Evolutionary conservation across 2,329 filamentous ascomycete species (phyloP), one percentile per base, ranked within the genome.

Genomic region (Botryosphaeria dothidea): DNA sequence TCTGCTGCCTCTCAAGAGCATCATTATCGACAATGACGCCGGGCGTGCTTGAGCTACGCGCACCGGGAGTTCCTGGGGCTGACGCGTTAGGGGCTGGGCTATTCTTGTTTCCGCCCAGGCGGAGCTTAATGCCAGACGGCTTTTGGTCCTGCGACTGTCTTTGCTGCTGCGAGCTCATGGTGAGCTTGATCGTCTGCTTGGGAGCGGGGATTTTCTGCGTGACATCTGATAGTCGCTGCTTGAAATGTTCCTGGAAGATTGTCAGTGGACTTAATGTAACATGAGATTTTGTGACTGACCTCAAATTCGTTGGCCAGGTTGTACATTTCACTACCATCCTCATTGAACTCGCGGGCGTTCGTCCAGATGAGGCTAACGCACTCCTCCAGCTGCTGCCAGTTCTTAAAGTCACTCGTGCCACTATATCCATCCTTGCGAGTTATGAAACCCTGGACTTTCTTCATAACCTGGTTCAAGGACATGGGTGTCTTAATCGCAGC

Each of bases 261-360:
- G n/a, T n/a, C n/a, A n/a, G 29, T 66, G 29, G 58, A 46, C 29
- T 17, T 29, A 7, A 5, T 34, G 7, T 31, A 3, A n/a, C n/a
- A 13, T 15, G 41, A n/a, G 19, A n/a, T 13, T 4, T 46, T n/a
- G 62, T 57, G 45, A 70, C 77, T 61, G 80, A 92, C 92, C 86
- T 96, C 89, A 6, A 97, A 85, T 66, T 95, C 88, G 56, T 88
- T 86, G 0, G 92, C 92, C 67, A 95, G 82, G 23, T 86, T 83
- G 68, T 89, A 92, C 60, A 97, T 93, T 17, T 92, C 90, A 72
- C 93, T 97, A 3, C 90, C 91, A 73, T 97, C 93, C 76, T 97
- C 92, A 70, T 97, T 97, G 81, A 94, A 97, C 66, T 90, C 90
- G 72, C 88, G 90, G 0, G 93, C 92, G 76, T 97, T 97, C 56